Base-by-base conservation (phyloP, 2,329 filamentous ascomycete species). In the Metarhizium rileyi region DNA sequence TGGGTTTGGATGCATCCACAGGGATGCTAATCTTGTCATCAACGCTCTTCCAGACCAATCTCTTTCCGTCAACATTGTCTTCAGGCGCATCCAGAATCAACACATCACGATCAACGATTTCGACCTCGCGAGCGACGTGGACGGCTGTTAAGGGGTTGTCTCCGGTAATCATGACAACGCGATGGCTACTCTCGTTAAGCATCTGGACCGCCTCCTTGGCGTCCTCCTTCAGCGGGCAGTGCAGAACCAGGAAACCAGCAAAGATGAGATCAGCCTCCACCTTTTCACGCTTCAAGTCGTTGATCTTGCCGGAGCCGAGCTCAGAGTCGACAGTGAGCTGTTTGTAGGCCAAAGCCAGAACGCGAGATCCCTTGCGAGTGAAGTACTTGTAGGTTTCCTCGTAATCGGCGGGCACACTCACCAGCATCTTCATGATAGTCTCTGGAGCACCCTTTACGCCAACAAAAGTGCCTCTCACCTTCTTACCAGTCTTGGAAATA, bases 321-420 rank as follows among this genome's bases (percentile, higher is more conserved):
- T 98, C 93, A 35, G 81, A 77, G 41, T 94, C 89, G 3, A 77
- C 73, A 2, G 89, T 85, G 14, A 98, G 77, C 63, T 90, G 90
- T 73, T 96, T 96, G 74, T 94, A 97, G 35, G 87, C 93, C 40
- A 98, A 79, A 44, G 91, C 89, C 35, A 98, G 78, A 14, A 98
- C 93, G 73, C 93, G 87, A 41, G 90, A 94, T 58, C 93, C 93
- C 59, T 94, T 95, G 55, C 93, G 83, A 49, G 91, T 97, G 63
- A 97, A 98, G 71, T 95, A 89, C 69, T 97, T 98, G 79, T 83
- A 98, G 0, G 93, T 98, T 70, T 97, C 93, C 65, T 98, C 93
- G 62, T 98, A 98, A 63, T 95, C 82, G 1, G 81, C 76, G 7
- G 93, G 93, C 9, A 89, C 80, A 30, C 84, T 77, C 33, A 88